Evolutionary conservation across 2,329 filamentous ascomycete genomes (phyloP).

Genomic region (Fusarium nanum): DNA sequence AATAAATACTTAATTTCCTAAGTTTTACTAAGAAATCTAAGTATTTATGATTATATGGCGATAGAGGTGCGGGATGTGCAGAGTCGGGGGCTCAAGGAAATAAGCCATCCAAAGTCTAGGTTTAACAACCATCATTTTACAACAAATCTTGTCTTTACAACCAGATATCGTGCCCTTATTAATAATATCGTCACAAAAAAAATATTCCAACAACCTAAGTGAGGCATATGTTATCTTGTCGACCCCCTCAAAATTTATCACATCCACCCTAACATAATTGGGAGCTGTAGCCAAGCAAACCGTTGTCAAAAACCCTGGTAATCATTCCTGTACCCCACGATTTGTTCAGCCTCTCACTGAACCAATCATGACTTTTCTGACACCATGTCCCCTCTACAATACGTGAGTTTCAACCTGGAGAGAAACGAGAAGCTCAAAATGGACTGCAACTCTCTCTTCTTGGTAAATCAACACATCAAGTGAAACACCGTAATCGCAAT

Average conservation of each 20-base stretch:
- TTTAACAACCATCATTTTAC: background rate
- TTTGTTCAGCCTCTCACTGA: background rate
- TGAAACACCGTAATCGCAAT: slow-evolving; percentile 11
- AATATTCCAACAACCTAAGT: background rate
- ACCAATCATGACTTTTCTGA: slow-evolving; percentile 17
- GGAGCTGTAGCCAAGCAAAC: slow-evolving; percentile 11
- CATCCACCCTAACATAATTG: background rate
- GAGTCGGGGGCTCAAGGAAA: no score
- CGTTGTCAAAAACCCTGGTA: slow-evolving; percentile 9
- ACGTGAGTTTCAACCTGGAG: slow-evolving; percentile 8
- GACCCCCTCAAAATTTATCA: background rate
- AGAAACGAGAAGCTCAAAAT: background rate
- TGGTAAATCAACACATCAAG: background rate
- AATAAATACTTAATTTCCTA: no score
- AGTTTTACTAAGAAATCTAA: no score
- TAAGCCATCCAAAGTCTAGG: background rate
- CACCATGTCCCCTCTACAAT: slow-evolving; percentile 10
- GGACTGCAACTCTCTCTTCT: background rate
- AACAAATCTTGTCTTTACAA: background rate
- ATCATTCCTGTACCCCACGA: slow-evolving; percentile 26
- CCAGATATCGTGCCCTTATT: background rate
- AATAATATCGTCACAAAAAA: background rate
- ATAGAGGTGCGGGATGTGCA: no score
- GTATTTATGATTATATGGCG: no score
- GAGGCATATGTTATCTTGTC: slow-evolving; percentile 9